A percentile compares a stretch with the other conserved stretches of the same genome.
These are phyloP conservation scores for Pachysandra terminalis DNA, from an alignment of 164 flowering plant species.

Conservation along the genomic window DNA sequence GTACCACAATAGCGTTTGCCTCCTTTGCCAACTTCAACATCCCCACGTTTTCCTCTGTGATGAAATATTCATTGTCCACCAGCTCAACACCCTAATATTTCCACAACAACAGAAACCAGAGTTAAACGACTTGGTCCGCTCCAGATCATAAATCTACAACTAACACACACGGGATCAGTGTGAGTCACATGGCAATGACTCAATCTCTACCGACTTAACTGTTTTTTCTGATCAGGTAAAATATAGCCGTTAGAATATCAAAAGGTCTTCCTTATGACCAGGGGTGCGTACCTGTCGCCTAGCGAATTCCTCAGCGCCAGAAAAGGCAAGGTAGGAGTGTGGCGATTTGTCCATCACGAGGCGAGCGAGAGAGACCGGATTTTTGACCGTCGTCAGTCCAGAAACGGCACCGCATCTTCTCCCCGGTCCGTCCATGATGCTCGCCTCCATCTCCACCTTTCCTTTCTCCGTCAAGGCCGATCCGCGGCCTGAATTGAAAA, in stretches of 20 bases:
- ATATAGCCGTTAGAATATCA: too few species aligned
- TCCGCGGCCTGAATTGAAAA: constrained; percentile 95
- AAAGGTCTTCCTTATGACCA: too few species aligned
- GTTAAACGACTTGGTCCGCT: too few species aligned
- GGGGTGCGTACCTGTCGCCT: constrained; percentile 48
- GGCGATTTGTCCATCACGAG: constrained; percentile 98
- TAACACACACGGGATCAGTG: too few species aligned
- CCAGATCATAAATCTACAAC: too few species aligned
- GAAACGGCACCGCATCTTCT: constrained; percentile 93
- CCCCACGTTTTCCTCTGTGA: constrained; percentile 76
- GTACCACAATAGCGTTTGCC: constrained; percentile 81
- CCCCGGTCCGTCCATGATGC: constrained; percentile 85
- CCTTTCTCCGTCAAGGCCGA: constrained; percentile 85
- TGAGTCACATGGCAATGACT: too few species aligned
- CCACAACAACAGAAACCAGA: too few species aligned
- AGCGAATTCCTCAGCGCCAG: constrained; percentile 93
- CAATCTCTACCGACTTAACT: too few species aligned
- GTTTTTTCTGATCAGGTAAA: too few species aligned
- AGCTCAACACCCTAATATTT: constrained; percentile 60
- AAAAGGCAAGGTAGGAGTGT: constrained; percentile 88
- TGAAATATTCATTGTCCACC: constrained; percentile 69
- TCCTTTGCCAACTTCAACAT: constrained; percentile 88
- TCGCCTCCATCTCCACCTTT: constrained; percentile 98
- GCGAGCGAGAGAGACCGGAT: constrained; percentile 89
- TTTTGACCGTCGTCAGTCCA: constrained; percentile 86